Conservation (phyloP, 805 yeast species). For the Barnettozyma populi region DNA sequence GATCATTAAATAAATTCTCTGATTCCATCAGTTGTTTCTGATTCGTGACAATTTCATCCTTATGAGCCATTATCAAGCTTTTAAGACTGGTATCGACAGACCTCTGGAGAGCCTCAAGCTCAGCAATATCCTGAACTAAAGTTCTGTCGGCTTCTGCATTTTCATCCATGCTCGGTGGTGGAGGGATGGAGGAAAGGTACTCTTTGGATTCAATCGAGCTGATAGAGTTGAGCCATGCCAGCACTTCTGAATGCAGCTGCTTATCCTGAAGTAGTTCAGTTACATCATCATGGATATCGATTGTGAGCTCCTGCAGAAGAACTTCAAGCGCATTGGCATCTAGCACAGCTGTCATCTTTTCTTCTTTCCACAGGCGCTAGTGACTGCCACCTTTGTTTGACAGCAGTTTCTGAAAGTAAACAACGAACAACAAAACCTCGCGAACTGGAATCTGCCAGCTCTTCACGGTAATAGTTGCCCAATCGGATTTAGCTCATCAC, state of each 20-base stretch:
- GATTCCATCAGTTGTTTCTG: constrained; percentile 33
- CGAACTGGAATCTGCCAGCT: neutral
- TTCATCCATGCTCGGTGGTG: constrained; percentile 29
- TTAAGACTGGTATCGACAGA: constrained; percentile 41
- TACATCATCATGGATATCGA: constrained; percentile 25
- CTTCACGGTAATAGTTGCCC: neutral
- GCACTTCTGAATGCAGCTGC: constrained; percentile 31
- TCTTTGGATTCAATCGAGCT: constrained; percentile 45
- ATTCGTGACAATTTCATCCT: constrained; percentile 36
- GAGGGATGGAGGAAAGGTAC: constrained; percentile 38
- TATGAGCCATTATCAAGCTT: constrained; percentile 31
- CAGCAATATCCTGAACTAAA: constrained; percentile 67
- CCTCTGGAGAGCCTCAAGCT: constrained; percentile 53
- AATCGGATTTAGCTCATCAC: neutral
- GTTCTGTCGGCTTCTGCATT: constrained; percentile 26
- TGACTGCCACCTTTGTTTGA: neutral
- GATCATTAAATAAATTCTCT: constrained; percentile 28
- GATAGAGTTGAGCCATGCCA: constrained; percentile 32
- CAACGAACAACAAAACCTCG: neutral
- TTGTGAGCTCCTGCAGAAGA: constrained; percentile 32
- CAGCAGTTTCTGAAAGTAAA: too few relatives aligned
- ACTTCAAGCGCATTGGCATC: constrained; percentile 24
- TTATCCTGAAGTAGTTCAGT: constrained; percentile 24
- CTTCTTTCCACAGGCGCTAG: neutral
- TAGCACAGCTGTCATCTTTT: neutral